These are phyloP conservation scores for Misopates orontium DNA, from an alignment of 257 asterid species.

Conservation along the genomic window DNA sequence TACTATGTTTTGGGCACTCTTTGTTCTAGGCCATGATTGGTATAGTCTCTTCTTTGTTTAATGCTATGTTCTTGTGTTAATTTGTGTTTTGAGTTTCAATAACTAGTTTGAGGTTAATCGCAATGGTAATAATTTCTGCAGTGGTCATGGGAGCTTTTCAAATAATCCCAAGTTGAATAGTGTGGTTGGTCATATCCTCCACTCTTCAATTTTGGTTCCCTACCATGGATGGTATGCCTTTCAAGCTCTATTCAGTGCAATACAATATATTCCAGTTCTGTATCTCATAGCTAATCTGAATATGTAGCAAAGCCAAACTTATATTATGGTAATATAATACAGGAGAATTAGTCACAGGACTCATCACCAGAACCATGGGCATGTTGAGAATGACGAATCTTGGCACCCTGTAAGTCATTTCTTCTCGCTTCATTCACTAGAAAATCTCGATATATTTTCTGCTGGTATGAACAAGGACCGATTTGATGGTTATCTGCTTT, in stretches of 20 bases:
- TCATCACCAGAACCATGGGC: constrained; percentile 98
- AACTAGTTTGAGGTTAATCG: background rate
- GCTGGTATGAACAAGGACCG: too few relatives aligned
- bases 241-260: background rate
- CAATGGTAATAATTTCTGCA: constrained; percentile 38
- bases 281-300: too few relatives aligned
- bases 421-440: background rate
- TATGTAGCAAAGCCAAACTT: too few relatives aligned
- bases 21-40: constrained; percentile 99
- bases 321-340: constrained; percentile 1
- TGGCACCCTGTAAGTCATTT: constrained; percentile 76
- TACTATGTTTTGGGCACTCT: constrained; percentile 98
- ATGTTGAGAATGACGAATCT: constrained; percentile 93
- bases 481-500: background rate
- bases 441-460: background rate
- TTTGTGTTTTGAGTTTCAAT: background rate
- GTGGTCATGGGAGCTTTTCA: constrained; percentile 99
- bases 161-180: constrained; percentile 74
- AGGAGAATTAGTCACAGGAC: constrained; percentile 98
- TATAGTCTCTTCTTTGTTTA: constrained; percentile 19
- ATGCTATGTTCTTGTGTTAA: background rate
- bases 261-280: too few relatives aligned
- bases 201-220: constrained; percentile 94
- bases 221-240: constrained; percentile 91
- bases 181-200: constrained; percentile 89